Percentiles rank a stretch among this genome's conserved stretches.
phyloP scores from a whole-genome alignment of 2,329 filamentous ascomycete genomes.

The Lasiodiplodia gonubiensis region DNA sequence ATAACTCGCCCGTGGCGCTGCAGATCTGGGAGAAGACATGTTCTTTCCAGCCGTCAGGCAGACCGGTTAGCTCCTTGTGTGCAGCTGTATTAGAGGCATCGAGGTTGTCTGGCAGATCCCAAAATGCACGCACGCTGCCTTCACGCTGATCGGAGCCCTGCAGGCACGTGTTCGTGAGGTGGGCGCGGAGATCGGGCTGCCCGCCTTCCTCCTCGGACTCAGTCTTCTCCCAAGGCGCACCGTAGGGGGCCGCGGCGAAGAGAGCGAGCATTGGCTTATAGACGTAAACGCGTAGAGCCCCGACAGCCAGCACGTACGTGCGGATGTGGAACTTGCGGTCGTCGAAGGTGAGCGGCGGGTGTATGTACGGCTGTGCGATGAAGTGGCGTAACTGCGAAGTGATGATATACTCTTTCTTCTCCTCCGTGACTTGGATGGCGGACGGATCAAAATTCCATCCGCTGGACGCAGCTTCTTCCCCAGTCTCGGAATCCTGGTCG shows the following conservation, averaged over 20 bases:
- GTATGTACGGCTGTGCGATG: slow-evolving; percentile 92
- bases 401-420: slow-evolving; percentile 64
- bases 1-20: slow-evolving; percentile 73
- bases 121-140: slow-evolving; percentile 76
- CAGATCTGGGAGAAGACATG: slow-evolving; percentile 77
- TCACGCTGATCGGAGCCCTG: slow-evolving; percentile 65
- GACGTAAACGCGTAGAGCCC: slow-evolving; percentile 80
- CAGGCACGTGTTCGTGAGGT: slow-evolving; percentile 95
- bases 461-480: slow-evolving; percentile 36
- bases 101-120: slow-evolving; percentile 62
- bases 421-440: slow-evolving; percentile 31
- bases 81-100: not conserved
- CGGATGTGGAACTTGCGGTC: slow-evolving; percentile 92
- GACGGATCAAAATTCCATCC: slow-evolving; percentile 4
- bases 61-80: slow-evolving; percentile 19
- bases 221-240: slow-evolving; percentile 60
- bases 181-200: slow-evolving; percentile 66
- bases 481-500: slow-evolving; percentile 39
- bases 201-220: slow-evolving; percentile 40
- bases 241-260: slow-evolving; percentile 79
- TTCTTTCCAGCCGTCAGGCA: slow-evolving; percentile 56
- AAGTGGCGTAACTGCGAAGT: slow-evolving; percentile 95
- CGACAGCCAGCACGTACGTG: slow-evolving; percentile 84
- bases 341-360: slow-evolving; percentile 77
- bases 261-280: slow-evolving; percentile 92